Conservation (phyloP, 2,329 filamentous ascomycete species). For the Mycosphaerelloides madeirae region DNA sequence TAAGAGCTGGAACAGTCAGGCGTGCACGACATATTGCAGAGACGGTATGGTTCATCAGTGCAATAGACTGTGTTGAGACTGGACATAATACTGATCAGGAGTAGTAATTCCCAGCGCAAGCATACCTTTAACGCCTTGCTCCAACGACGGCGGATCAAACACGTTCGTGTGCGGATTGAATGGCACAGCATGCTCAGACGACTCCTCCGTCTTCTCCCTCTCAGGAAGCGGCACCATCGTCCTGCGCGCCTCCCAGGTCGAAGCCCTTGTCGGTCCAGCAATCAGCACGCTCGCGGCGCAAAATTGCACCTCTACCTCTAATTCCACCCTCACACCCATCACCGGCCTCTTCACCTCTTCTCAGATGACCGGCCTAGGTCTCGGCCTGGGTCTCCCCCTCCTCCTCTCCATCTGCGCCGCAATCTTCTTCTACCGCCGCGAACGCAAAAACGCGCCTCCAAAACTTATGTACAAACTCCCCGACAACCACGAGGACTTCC, state of each 20-base stretch:
- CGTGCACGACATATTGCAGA: constrained; percentile 29
- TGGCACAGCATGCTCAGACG: constrained; percentile 19
- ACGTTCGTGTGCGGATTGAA: constrained; percentile 31
- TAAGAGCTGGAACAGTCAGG: constrained; percentile 26
- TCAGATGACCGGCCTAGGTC: constrained; percentile 28
- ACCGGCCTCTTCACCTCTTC: constrained; percentile 18
- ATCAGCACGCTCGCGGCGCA: constrained; percentile 15
- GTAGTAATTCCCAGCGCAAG: constrained; percentile 9
- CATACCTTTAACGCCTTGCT: constrained; percentile 27
- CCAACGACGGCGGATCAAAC: constrained; percentile 14
- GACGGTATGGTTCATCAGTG: constrained; percentile 17
- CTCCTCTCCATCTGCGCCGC: constrained; percentile 23
- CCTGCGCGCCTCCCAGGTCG: constrained; percentile 28
- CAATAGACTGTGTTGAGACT: neutral
- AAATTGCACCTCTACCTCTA: constrained; percentile 8
- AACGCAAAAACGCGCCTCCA: constrained; percentile 19
- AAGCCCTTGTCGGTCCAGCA: constrained; percentile 20
- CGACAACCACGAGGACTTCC: constrained; percentile 24
- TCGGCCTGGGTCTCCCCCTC: constrained; percentile 27
- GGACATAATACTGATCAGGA: constrained; percentile 8
- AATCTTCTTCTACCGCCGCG: constrained; percentile 18
- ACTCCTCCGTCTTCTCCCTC: constrained; percentile 26
- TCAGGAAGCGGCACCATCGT: constrained; percentile 20
- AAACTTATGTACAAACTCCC: constrained; percentile 32
- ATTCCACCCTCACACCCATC: neutral